Evolutionary conservation across 2,329 filamentous ascomycete genomes (phyloP), one percentile per base, ranked within the genome.

Genomic region (Neonectria coccinea): DNA sequence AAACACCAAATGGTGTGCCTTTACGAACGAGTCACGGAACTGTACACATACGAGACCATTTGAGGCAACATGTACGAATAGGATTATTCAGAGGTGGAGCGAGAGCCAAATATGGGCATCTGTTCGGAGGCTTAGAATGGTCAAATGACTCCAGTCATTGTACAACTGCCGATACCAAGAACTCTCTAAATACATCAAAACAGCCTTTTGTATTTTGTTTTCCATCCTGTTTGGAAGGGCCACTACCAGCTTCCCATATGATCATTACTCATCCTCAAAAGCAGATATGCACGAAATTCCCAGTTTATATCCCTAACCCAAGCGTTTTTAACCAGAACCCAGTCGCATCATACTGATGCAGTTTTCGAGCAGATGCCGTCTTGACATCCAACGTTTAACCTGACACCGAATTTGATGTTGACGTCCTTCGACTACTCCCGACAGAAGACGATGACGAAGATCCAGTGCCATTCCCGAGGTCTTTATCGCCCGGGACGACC

Each of bases 401-500:
- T 16, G 64, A 69, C 12, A 60, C 60, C 36, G 55, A 59, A 16
- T 68, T 72, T 12, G 72, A 74, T 9, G 68, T 73, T 4, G 72
- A 74, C 6, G 72, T 64, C 6, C 51, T 59, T 41, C 70, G 66
- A 8, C 70, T 69, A 6, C 71, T 58, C 25, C 69, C 68, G 11
- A 62, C 66, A 16, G 68, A 72, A 7, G 72, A 73, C 25, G 72
- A 72, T 0, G 72, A 73, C 5, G 74, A 72, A 27, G 73, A 75
- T 3, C 64, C 51, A 14, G 70, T 55, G 56, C 70, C 70, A 51
- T 74, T 75, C 18, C 65, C 64, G 16, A 73, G 61, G 45, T 88
- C 86, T 67, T 79, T 81, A 44, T 79, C 77, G 2, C 89, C 85
- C 0, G 89, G 89, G 56, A 97, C 88, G 3, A 93, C 89, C 65